Evolutionary conservation across 495 filamentous ascomycete species (phyloP).

Genomic region (Lasiosphaeria miniovina): DNA sequence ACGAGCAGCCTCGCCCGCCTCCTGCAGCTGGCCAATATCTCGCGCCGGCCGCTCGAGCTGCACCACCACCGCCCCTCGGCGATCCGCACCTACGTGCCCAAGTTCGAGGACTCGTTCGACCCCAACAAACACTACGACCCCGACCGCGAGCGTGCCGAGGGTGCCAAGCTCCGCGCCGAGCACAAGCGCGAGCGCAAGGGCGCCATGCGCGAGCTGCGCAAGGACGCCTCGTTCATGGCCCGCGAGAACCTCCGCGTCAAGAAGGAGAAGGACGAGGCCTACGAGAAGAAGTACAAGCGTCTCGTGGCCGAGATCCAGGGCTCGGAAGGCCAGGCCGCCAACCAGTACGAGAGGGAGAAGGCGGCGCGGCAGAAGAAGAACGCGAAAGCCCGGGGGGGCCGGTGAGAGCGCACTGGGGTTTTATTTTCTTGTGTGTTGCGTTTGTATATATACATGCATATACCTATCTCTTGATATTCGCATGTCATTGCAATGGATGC

Average conservation of each 20-base stretch:
- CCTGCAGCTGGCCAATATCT: conserved; percentile 54
- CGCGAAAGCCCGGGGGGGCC: conserved; percentile 32
- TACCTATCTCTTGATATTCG: no score
- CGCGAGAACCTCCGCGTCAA: conserved; percentile 85
- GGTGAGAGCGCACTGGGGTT: neutral
- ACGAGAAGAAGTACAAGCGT: conserved; percentile 91
- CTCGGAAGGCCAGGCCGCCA: conserved; percentile 81
- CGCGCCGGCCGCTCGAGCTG: conserved; percentile 75
- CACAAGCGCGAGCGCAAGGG: conserved; percentile 95
- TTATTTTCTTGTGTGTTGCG: conserved; percentile 1
- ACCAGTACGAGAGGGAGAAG: conserved; percentile 86
- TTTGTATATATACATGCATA: conserved; percentile 4
- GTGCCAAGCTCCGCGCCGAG: conserved; percentile 77
- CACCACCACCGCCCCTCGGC: conserved; percentile 87
- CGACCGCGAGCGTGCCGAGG: conserved; percentile 78
- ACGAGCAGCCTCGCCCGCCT: conserved; percentile 44
- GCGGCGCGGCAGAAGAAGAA: conserved; percentile 63
- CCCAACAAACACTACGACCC: conserved; percentile 95
- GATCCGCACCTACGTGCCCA: conserved; percentile 85
- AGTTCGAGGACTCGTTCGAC: conserved; percentile 95
- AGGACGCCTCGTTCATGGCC: conserved; percentile 89
- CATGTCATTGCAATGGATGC: no score
- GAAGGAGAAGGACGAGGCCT: conserved; percentile 83
- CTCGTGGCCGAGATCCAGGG: conserved; percentile 92
- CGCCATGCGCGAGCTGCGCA: conserved; percentile 87